A percentile compares a stretch with the other conserved stretches of the same genome.
phyloP scores from a whole-genome alignment of 257 asterid species.

The Solanum appendiculatum region DNA sequence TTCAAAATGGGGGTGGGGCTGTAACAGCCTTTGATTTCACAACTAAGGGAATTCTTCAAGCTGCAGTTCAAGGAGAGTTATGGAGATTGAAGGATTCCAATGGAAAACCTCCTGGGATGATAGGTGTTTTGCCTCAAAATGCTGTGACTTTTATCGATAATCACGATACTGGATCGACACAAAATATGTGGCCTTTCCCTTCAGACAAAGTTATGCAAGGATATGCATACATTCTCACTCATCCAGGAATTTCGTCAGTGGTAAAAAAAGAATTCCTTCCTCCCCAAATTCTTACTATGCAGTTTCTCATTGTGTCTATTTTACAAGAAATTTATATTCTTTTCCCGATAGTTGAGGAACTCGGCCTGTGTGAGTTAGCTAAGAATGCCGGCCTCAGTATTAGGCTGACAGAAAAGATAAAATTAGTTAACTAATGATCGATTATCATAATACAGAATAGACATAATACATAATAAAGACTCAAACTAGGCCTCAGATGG shows the following conservation, averaged over 20 bases:
- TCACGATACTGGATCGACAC: background rate
- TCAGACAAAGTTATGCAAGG: background rate
- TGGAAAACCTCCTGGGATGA: background rate
- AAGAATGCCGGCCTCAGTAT: background rate
- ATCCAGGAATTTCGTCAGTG: background rate
- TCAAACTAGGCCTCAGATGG: background rate
- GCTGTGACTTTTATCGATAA: background rate
- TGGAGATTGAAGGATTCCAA: background rate
- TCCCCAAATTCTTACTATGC: too few relatives aligned
- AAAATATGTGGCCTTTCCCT: background rate
- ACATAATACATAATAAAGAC: background rate
- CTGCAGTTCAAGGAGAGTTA: background rate
- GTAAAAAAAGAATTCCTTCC: background rate
- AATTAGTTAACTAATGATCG: background rate
- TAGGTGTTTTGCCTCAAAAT: background rate
- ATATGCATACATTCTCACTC: background rate
- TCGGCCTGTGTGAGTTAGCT: background rate
- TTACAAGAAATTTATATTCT: background rate
- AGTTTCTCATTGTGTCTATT: background rate
- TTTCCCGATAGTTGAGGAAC: too few relatives aligned
- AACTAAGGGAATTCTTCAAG: background rate
- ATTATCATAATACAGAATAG: too few relatives aligned
- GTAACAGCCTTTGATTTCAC: background rate
- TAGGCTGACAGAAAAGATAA: background rate
- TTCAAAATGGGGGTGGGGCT: background rate